Percentiles rank a stretch among this genome's conserved stretches.
Evolutionary conservation across 768 basidiomycete genomes (phyloP).

Genomic region (Fomitopsis serialis): DNA sequence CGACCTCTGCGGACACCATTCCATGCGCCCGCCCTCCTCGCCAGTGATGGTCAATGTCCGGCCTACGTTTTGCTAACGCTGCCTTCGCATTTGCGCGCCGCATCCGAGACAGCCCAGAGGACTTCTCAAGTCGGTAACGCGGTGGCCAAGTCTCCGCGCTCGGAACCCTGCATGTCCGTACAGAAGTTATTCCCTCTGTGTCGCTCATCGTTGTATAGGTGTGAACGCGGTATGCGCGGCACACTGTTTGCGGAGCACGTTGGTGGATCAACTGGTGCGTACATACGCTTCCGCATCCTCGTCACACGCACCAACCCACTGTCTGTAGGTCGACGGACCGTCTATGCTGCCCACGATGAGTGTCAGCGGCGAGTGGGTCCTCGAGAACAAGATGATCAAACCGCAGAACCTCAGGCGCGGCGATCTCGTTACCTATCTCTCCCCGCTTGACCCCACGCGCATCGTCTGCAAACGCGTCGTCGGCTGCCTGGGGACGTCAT

Average conservation of each 20-base stretch:
- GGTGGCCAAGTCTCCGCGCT: neutral
- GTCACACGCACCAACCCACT: neutral
- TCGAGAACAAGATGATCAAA: slow-evolving; percentile 58
- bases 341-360: slow-evolving; percentile 81
- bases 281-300: neutral
- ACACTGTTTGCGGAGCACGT: slow-evolving; percentile 64
- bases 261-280: slow-evolving; percentile 45
- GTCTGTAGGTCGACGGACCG: slow-evolving; percentile 56
- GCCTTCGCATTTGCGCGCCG: neutral
- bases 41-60: neutral
- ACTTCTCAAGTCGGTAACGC: neutral
- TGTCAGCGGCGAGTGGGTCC: slow-evolving; percentile 48
- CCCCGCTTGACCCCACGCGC: slow-evolving; percentile 61
- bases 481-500: slow-evolving; percentile 83
- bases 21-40: no score
- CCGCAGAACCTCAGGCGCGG: slow-evolving; percentile 57
- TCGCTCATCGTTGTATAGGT: slow-evolving; percentile 27
- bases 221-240: slow-evolving; percentile 50
- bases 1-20: no score
- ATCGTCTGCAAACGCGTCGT: slow-evolving; percentile 86
- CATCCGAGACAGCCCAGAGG: neutral
- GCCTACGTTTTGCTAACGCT: neutral
- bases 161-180: neutral
- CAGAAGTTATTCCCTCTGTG: neutral
- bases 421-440: slow-evolving; percentile 68